Evolutionary conservation across 148 eudicot genomes (phyloP), one percentile per base, ranked within the genome.

Genomic region (Nepenthes mirabilis): DNA sequence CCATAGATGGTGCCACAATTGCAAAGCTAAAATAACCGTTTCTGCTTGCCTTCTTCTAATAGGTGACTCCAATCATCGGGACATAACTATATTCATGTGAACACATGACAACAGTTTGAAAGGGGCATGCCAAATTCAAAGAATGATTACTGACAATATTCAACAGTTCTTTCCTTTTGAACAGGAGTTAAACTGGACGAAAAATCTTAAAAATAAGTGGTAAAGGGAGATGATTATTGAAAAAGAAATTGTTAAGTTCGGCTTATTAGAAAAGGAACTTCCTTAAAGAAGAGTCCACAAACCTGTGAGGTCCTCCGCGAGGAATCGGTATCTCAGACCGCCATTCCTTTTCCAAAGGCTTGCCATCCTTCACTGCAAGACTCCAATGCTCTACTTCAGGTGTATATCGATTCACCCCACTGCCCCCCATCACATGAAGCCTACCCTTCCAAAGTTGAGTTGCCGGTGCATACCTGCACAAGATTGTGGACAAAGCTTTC

Each of bases 231-330:
- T 53, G 23, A 32, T 7, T 8, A 53, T 14, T n/a, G 5, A 4
- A 32, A 53, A 53, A 14, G 33, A 53, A 45, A 11, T 45, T 53
- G 33, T 53, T 6, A 13, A 1, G 14, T 0, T 35, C 34, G 37
- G 37, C 8, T 2, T 7, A 35, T 9, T 56, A 9, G 34, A 56
- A 51, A 5, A 36, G 50, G 8, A 56, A 6, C 7, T 14, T 55
- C 58, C 11, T 55, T 35, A 58, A 65, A 59, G 35, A 62, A 11
- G 14, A 43, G 37, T 36, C 6, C n/a, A 56, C 61, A 61, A 63
- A 89, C 99, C 97, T 94, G 79, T 89, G 99, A 66, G 97, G 99
- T 60, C 99, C 99, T 65, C 95, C 99, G 64, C 93, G 99, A 65
- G 99, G 99, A 56, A 94, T 90, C 47, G 97, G 97, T 66, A 94